phyloP scores from a whole-genome alignment of 1,284 basidiomycete genomes.

The Puccinia coronata region DNA sequence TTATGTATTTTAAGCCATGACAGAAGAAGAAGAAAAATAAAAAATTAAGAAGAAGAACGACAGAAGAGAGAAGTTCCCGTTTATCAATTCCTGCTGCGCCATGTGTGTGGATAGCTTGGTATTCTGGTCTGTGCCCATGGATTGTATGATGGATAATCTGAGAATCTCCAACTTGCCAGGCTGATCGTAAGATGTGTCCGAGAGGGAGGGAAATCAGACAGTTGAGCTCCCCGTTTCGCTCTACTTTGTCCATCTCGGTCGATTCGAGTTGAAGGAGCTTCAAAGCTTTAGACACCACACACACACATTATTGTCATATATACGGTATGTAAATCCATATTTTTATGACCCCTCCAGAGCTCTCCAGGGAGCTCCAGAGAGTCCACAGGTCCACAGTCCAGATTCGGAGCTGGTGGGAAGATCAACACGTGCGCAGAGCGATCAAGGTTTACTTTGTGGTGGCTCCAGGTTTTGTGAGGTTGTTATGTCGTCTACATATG shows the following conservation, averaged over 20 bases:
- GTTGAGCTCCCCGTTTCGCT: conserved; percentile 3
- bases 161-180: not conserved
- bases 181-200: not conserved
- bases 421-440: no score
- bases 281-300: not conserved
- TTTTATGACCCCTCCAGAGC: not conserved
- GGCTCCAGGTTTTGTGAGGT: no score
- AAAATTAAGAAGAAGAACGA: not conserved
- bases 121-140: not conserved
- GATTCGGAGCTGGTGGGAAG: no score
- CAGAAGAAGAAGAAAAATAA: not conserved
- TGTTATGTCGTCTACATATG: no score
- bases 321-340: not conserved
- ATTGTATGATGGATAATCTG: not conserved
- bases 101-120: not conserved
- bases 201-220: not conserved
- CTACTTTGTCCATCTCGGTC: not conserved
- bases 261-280: conserved; percentile 2
- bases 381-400: no score
- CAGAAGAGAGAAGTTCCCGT: not conserved
- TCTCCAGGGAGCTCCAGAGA: no score
- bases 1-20: no score
- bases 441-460: no score
- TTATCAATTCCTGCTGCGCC: not conserved
- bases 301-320: no score